Base-by-base conservation (phyloP, 345 rosid species). In the Firmiana major region DNA sequence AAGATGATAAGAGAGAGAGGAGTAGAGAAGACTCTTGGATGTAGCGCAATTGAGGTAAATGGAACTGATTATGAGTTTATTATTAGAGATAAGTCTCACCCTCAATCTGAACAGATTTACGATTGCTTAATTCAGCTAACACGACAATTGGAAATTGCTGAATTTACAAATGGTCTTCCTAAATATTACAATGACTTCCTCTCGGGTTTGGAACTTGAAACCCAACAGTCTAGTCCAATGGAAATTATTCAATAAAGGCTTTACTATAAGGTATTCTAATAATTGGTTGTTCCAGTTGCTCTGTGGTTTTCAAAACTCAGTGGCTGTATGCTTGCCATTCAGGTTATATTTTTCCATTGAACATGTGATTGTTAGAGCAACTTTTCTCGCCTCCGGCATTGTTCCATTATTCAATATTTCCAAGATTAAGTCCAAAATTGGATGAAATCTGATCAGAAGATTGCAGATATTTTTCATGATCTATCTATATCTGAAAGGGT, bases 1-100 rank as follows among this genome's bases (percentile, higher is more conserved):
- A 89, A 84, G 78, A 80, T 87, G 88, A 93, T 93, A 97, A 82
- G 38, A 34, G 86, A 85, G 78, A 89, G 87, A 88, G 88, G 94
- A 73, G 86, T 91, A 5, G 92, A 88, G 85, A 94, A 94, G 88
- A 89, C 75, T 59, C 93, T 94, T n/a, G 97, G 97, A 75, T 91
- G 91, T 63, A 92, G 97, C 82, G 86, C 88, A 57, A 87, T 91
- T 65, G 97, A 89, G 84, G 88, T 92, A 60, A 79, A 86, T 21
- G 94, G 97, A 19, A 60, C 80, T 74, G 82, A 89, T 26, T 75
- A 68, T 70, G 93, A 91, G 83, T 94, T 94, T 73, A 91, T 88
- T 28, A 89, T 86, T 64, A 89, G 93, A 66, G 97, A 93, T 85
- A 31, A 31, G 34, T 31, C 34, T 31, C 34, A 31, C 34, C 85